Evolutionary conservation across 805 yeast genomes (phyloP).

Genomic region (Zygotorulaspora danielsina): DNA sequence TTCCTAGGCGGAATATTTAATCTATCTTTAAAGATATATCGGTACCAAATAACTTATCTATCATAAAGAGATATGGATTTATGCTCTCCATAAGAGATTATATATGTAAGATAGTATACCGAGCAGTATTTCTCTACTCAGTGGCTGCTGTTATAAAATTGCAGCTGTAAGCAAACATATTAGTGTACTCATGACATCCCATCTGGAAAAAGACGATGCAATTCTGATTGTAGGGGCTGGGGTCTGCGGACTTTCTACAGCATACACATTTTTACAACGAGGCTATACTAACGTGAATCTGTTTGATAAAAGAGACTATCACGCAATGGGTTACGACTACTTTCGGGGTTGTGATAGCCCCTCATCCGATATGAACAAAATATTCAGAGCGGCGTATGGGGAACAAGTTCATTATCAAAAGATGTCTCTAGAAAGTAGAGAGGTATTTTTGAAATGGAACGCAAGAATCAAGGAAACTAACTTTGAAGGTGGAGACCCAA

Average conservation of each 20-base stretch:
- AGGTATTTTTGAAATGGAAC: constrained; percentile 26
- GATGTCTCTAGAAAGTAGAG: constrained; percentile 22
- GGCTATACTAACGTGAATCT: constrained; percentile 35
- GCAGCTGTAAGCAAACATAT: too few relatives aligned
- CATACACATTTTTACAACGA: constrained; percentile 23
- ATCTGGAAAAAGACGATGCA: not conserved
- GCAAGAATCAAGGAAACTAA: constrained; percentile 20
- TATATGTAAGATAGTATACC: too few relatives aligned
- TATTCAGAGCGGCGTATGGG: constrained; percentile 39
- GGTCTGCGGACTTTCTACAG: constrained; percentile 47
- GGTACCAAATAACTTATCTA: too few relatives aligned
- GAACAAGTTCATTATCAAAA: constrained; percentile 36
- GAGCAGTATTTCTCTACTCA: too few relatives aligned
- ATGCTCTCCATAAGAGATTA: too few relatives aligned
- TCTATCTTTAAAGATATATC: too few relatives aligned
- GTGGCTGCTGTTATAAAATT: too few relatives aligned
- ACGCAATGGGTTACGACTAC: constrained; percentile 29
- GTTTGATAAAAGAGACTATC: constrained; percentile 37
- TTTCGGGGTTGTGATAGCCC: constrained; percentile 41
- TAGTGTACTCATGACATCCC: not conserved
- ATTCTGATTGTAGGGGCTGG: constrained; percentile 47
- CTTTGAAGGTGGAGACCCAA: constrained; percentile 26
- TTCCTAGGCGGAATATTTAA: too few relatives aligned
- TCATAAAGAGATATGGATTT: too few relatives aligned
- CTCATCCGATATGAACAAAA: constrained; percentile 40